These are phyloP conservation scores for Pharus latifolius DNA, from an alignment of 176 grass and related monocot species.

Conservation along the genomic window DNA sequence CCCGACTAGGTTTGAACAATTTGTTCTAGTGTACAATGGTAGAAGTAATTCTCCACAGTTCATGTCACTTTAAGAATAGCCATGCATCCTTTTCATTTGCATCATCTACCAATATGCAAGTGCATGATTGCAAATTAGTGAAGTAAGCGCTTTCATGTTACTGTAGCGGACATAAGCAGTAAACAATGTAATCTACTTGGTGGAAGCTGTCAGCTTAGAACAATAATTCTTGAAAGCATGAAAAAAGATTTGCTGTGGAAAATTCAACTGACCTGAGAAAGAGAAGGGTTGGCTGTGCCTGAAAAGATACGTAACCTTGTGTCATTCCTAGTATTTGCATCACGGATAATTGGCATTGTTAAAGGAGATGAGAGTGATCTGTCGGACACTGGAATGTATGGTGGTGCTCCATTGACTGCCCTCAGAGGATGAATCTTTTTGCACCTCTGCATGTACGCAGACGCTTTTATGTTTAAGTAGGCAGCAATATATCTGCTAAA, in stretches of 20 bases:
- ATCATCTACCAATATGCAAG: neutral
- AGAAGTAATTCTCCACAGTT: neutral
- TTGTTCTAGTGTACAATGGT: too few relatives aligned
- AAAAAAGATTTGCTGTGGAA: neutral
- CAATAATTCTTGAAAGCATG: neutral
- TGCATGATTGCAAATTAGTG: neutral
- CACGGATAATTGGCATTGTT: slow-evolving; percentile 17
- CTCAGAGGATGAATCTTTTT: slow-evolving; percentile 51
- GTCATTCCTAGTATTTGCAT: slow-evolving; percentile 26
- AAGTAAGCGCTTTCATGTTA: neutral
- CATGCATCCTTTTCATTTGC: neutral
- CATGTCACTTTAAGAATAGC: neutral
- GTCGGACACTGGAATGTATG: slow-evolving; percentile 20
- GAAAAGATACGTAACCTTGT: slow-evolving; percentile 93
- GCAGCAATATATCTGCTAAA: neutral
- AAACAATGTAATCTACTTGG: neutral
- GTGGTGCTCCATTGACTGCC: slow-evolving; percentile 44
- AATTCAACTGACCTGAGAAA: slow-evolving; percentile 52
- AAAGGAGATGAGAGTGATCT: slow-evolving; percentile 16
- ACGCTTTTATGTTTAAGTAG: neutral
- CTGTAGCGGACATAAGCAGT: neutral
- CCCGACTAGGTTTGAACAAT: too few relatives aligned
- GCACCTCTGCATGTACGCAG: slow-evolving; percentile 41
- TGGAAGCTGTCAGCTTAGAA: neutral
- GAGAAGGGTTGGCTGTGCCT: slow-evolving; percentile 71